A percentile compares a stretch with the other conserved stretches of the same genome.
Evolutionary conservation across 192 early-diverging fungal species (phyloP).

Genomic region (Ramicandelaber brevisporus): DNA sequence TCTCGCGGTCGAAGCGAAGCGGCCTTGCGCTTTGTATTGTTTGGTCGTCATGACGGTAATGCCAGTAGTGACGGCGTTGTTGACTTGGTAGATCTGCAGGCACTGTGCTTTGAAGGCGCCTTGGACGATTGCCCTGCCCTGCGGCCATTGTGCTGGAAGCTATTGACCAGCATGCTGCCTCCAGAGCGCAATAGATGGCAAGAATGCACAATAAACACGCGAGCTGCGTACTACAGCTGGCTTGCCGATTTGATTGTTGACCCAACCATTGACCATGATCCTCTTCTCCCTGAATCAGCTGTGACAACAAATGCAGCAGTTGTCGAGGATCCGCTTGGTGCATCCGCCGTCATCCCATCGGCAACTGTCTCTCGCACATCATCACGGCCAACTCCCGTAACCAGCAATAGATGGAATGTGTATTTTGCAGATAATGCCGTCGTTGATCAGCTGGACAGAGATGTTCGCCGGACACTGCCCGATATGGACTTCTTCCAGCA

Average conservation of each 20-base stretch:
- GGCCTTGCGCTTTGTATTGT: background rate
- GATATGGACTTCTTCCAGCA: conserved; percentile 49
- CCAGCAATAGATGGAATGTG: conserved; percentile 34
- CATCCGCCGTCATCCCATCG: conserved; percentile 4
- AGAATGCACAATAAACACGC: background rate
- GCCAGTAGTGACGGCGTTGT: background rate
- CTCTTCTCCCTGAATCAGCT: background rate
- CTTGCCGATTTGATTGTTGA: too few species aligned
- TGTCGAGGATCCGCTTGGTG: conserved; percentile 5
- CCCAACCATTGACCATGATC: conserved; percentile 1
- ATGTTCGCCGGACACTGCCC: conserved; percentile 43
- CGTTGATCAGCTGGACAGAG: conserved; percentile 51
- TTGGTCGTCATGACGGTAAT: background rate
- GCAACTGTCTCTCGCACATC: conserved; percentile 5
- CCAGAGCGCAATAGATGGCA: conserved; percentile 4
- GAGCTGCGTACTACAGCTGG: conserved; percentile 3
- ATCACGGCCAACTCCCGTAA: too few species aligned
- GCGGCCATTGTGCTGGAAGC: conserved; percentile 6
- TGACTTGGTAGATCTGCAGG: conserved; percentile 3
- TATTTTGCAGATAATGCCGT: conserved; percentile 30
- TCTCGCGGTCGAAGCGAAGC: background rate
- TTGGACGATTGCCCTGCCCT: conserved; percentile 4
- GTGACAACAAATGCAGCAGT: background rate
- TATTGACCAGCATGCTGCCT: conserved; percentile 5
- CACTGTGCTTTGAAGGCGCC: conserved; percentile 6